These are phyloP conservation scores for Aspergillus floridensis DNA, from an alignment of 2,329 filamentous ascomycete species.

Conservation along the genomic window DNA sequence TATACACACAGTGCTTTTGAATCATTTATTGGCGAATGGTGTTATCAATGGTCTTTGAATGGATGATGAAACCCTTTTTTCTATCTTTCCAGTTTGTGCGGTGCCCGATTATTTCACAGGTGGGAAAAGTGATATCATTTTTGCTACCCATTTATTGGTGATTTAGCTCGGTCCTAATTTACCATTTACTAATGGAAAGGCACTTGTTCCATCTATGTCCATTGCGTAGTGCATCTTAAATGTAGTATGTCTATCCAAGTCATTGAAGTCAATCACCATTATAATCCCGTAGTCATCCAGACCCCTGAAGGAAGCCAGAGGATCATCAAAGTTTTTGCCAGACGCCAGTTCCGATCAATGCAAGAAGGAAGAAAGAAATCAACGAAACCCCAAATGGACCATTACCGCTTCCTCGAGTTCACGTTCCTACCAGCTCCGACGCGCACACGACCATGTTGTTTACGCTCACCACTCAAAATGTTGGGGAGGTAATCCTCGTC, in stretches of 20 bases:
- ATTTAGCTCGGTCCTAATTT: conserved; percentile 1
- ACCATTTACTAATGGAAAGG: neutral
- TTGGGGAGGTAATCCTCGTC: conserved; percentile 88
- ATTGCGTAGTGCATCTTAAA: conserved; percentile 8
- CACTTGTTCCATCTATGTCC: conserved; percentile 13
- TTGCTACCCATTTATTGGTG: neutral
- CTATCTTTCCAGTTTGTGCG: conserved; percentile 11
- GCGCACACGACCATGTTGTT: conserved; percentile 64
- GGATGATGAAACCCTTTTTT: conserved; percentile 25
- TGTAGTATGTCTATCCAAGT: conserved; percentile 14
- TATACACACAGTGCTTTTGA: conserved; percentile 26
- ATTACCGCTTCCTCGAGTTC: conserved; percentile 66
- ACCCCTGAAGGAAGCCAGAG: conserved; percentile 7
- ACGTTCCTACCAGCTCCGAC: conserved; percentile 84
- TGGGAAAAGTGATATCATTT: neutral
- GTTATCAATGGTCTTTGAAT: conserved; percentile 34
- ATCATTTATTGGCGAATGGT: conserved; percentile 39
- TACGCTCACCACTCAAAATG: conserved; percentile 77
- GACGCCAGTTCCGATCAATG: conserved; percentile 18
- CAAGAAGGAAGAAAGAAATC: conserved; percentile 11
- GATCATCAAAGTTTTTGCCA: conserved; percentile 24
- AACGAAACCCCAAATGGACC: conserved; percentile 14
- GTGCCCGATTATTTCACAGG: conserved; percentile 2
- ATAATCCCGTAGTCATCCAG: conserved; percentile 11
- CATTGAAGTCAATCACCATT: conserved; percentile 10